A percentile compares a stretch with the other conserved stretches of the same genome.
phyloP scores from a whole-genome alignment of 2,329 filamentous ascomycete genomes.

The Grosmannia huntii region DNA sequence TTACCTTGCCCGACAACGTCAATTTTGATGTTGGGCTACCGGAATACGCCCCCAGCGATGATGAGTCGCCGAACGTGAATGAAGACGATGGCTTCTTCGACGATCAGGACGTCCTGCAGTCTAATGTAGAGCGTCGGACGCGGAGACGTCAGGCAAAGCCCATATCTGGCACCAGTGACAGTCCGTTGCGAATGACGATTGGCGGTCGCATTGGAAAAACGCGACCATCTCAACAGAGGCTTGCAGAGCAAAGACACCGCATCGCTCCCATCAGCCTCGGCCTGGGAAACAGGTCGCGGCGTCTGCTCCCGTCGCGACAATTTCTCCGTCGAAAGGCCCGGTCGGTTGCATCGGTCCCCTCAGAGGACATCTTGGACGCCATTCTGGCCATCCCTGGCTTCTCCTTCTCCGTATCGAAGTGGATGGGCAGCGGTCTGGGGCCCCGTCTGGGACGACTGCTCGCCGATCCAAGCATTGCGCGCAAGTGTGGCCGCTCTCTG shows the following conservation, averaged over 20 bases:
- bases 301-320: neutral
- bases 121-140: neutral
- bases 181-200: neutral
- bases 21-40: neutral
- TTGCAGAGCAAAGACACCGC: neutral
- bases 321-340: neutral
- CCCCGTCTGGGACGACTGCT: neutral
- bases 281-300: neutral
- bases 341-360: neutral
- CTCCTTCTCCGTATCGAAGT: neutral
- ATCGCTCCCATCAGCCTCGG: neutral
- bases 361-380: neutral
- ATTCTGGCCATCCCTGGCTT: neutral
- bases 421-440: neutral
- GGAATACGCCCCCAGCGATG: neutral
- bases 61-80: neutral
- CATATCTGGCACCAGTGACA: neutral
- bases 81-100: neutral
- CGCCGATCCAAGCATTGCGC: neutral
- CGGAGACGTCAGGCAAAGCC: neutral
- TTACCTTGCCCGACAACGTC: neutral
- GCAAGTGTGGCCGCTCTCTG: conserved; percentile 1
- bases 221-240: neutral
- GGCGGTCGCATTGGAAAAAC: neutral
- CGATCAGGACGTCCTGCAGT: neutral